Evolutionary conservation across 352 stramenopile species (phyloP).

Genomic region (Phytophthora multivora): DNA sequence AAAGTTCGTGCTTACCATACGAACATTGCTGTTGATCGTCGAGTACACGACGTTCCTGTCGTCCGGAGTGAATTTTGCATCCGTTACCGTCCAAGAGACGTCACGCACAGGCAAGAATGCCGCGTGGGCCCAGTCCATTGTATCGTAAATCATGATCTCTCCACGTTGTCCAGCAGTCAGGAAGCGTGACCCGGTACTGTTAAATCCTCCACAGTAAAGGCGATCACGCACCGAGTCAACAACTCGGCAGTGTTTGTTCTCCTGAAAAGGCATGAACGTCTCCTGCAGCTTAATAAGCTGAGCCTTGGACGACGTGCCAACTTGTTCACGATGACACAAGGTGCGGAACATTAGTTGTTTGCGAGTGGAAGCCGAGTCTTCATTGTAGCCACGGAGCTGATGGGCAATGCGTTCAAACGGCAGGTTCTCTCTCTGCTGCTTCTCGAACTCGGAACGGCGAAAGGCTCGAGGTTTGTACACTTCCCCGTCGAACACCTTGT

Average conservation of each 20-base stretch:
- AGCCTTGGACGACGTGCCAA: conserved; percentile 59
- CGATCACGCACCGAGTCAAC: conserved; percentile 73
- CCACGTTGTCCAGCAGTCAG: conserved; percentile 69
- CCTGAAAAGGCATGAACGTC: conserved; percentile 80
- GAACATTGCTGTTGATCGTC: conserved; percentile 83
- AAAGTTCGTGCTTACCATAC: conserved; percentile 75
- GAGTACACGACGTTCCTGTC: conserved; percentile 79
- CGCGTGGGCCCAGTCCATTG: conserved; percentile 62
- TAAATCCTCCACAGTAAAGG: conserved; percentile 85
- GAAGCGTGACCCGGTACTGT: conserved; percentile 69
- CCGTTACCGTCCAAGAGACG: conserved; percentile 82
- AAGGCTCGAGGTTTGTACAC: conserved; percentile 65
- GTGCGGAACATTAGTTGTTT: conserved; percentile 61
- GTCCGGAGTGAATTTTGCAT: conserved; percentile 83
- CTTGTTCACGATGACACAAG: conserved; percentile 71
- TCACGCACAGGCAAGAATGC: conserved; percentile 64
- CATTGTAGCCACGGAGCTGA: conserved; percentile 62
- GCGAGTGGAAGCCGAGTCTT: conserved; percentile 18
- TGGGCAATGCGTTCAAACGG: conserved; percentile 69
- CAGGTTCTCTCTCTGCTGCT: conserved; percentile 52
- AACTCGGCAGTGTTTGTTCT: conserved; percentile 77
- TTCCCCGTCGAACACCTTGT: conserved; percentile 73
- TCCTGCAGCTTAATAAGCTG: conserved; percentile 79
- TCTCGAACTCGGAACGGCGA: conserved; percentile 61
- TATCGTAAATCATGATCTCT: conserved; percentile 80